Evolutionary conservation across 805 yeast genomes (phyloP), one percentile per base, ranked within the genome.

Genomic region (Lachancea fermentati): DNA sequence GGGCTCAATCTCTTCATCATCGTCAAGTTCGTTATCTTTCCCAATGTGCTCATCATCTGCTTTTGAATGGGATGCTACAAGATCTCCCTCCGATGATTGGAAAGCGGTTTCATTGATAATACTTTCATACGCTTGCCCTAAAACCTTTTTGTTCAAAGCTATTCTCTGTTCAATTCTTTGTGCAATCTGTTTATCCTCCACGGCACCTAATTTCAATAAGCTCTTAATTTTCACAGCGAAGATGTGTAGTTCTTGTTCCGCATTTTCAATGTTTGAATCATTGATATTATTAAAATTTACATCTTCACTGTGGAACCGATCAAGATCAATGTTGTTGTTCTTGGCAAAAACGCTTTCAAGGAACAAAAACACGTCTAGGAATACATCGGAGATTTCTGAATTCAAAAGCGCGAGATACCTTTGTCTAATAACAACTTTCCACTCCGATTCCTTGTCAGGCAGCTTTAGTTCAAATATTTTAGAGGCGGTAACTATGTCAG

Each of bases 191-290:
- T 19, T 26, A 11, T 34, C 45, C 3, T 46, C 31, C 5, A 58
- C 14, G 4, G 56, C n/a, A 2, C 47, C 50, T 13, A 61, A 35
- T 34, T 52, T 55, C 26, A 45, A 36, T 15, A 58, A 39, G 3
- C 58, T 57, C 35, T 52, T 60, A 33, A 61, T 36, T 44, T 61
- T 61, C 5, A 61, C 50, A 2, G 57, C 50, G 32, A 43, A 60
- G 7, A 61, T 5, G 4, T 54, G 34, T 9, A 61, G 43, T 14
- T 52, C 52, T 22, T 46, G 52, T 37, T 57, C 63, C 12, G 42
- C 35, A 15, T 44, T 48, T 2, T 36, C 36, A 4, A 48, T 35
- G 13, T 35, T 37, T 3, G 28, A 36, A 6, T 44, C 44, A 5
- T 37, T 24, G 8, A 54, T 18, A 26, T 50, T 52, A 40, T 50